phyloP scores from a whole-genome alignment of 2,329 filamentous ascomycete species.

The Xylariaceae sp. region DNA sequence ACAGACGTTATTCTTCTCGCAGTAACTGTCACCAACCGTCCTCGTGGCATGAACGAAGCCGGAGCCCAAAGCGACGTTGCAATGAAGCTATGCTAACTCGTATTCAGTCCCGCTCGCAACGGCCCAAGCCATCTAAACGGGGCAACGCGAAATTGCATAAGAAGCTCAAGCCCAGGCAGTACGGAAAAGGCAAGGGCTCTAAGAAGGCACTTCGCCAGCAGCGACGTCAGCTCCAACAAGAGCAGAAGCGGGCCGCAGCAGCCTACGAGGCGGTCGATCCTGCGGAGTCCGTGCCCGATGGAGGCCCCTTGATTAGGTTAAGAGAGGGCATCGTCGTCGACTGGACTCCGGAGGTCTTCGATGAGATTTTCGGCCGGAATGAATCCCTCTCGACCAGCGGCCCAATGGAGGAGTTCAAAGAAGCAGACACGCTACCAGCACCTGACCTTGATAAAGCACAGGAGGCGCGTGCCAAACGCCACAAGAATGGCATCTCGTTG shows the following conservation, averaged over 20 bases:
- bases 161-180: constrained; percentile 38
- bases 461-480: constrained; percentile 55
- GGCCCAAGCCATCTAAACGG: constrained; percentile 12
- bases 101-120: constrained; percentile 12
- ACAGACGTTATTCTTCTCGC: too few relatives aligned
- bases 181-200: constrained; percentile 39
- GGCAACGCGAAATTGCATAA: constrained; percentile 18
- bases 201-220: constrained; percentile 30
- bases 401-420: too few relatives aligned
- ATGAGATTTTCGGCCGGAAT: constrained; percentile 60
- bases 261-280: constrained; percentile 18
- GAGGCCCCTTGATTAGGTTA: constrained; percentile 64
- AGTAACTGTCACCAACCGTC: too few relatives aligned
- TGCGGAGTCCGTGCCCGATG: constrained; percentile 32
- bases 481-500: constrained; percentile 70
- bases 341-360: constrained; percentile 66
- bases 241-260: constrained; percentile 14
- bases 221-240: constrained; percentile 22
- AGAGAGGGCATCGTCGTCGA: constrained; percentile 84
- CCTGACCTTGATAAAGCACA: constrained; percentile 58
- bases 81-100: constrained; percentile 9
- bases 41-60: not conserved
- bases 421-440: constrained; percentile 44
- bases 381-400: constrained; percentile 50
- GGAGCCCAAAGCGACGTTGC: not conserved